Evolutionary conservation across 148 eudicot species (phyloP).

Genomic region (Heliosperma pusillum): DNA sequence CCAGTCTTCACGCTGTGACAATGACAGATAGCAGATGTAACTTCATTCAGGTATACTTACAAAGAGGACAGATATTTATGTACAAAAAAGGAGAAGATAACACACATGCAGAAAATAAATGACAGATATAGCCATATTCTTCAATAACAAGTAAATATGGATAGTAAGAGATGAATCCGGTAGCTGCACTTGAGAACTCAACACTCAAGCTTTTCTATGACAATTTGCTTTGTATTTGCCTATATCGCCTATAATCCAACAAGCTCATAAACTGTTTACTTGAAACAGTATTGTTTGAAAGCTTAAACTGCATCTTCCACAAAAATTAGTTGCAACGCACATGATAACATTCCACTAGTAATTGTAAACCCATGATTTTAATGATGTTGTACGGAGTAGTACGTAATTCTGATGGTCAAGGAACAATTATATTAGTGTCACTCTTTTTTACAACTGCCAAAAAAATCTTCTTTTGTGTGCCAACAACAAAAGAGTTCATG

Average conservation of each 20-base stretch:
- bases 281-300: background rate
- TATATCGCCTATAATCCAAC: background rate
- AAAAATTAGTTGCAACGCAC: background rate
- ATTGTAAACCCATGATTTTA: too few relatives aligned
- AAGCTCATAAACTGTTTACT: background rate
- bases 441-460: too few relatives aligned
- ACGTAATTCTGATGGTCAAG: too few relatives aligned
- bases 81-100: background rate
- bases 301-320: background rate
- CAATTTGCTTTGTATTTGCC: background rate
- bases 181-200: too few relatives aligned
- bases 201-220: too few relatives aligned
- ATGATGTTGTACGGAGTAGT: too few relatives aligned
- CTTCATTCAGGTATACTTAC: slow-evolving; percentile 7
- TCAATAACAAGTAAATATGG: background rate
- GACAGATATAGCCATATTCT: background rate
- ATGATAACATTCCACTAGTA: too few relatives aligned
- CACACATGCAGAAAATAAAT: background rate
- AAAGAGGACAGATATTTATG: background rate
- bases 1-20: slow-evolving; percentile 87
- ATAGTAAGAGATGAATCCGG: background rate
- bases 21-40: slow-evolving; percentile 4
- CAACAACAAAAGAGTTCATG: too few relatives aligned
- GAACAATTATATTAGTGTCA: too few relatives aligned
- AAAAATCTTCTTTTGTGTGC: too few relatives aligned